Conservation (phyloP, 129 eudicot genomes). For the Cynara cardunculus region DNA sequence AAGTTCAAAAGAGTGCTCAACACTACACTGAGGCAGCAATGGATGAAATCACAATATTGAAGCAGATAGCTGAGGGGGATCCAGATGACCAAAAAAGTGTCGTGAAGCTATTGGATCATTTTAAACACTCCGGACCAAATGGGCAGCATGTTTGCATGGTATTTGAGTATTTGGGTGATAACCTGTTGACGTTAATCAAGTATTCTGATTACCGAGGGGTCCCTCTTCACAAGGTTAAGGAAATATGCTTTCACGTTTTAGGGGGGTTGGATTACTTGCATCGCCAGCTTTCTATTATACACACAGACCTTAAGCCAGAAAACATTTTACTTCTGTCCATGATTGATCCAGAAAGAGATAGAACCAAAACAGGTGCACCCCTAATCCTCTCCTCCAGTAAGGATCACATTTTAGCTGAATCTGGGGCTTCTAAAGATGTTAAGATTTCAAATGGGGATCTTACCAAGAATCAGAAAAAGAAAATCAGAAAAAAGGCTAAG, state of each 20-base stretch:
- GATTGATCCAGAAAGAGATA: constrained; percentile 74
- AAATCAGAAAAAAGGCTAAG: constrained; percentile 66
- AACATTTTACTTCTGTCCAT: constrained; percentile 73
- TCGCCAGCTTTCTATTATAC: constrained; percentile 80
- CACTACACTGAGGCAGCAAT: constrained; percentile 92
- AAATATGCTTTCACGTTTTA: constrained; percentile 72
- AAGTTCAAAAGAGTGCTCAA: constrained; percentile 95
- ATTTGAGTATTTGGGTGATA: constrained; percentile 89
- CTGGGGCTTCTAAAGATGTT: constrained; percentile 46
- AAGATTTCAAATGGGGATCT: constrained; percentile 44
- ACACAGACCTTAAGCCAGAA: constrained; percentile 93
- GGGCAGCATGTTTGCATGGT: constrained; percentile 99
- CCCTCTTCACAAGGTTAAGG: constrained; percentile 77
- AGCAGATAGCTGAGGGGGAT: constrained; percentile 85
- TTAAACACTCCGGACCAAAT: constrained; percentile 89
- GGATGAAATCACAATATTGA: constrained; percentile 84
- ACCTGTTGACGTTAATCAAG: constrained; percentile 78
- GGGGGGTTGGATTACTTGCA: constrained; percentile 96
- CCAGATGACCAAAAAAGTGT: constrained; percentile 78
- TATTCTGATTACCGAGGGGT: constrained; percentile 76
- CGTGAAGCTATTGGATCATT: constrained; percentile 90
- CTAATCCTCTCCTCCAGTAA: constrained; percentile 54
- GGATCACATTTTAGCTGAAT: constrained; percentile 34
- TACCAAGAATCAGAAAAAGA: constrained; percentile 84
- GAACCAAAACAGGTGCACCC: constrained; percentile 59